Evolutionary conservation across 2,329 filamentous ascomycete species (phyloP).

Genomic region (Apiospora phragmitis): DNA sequence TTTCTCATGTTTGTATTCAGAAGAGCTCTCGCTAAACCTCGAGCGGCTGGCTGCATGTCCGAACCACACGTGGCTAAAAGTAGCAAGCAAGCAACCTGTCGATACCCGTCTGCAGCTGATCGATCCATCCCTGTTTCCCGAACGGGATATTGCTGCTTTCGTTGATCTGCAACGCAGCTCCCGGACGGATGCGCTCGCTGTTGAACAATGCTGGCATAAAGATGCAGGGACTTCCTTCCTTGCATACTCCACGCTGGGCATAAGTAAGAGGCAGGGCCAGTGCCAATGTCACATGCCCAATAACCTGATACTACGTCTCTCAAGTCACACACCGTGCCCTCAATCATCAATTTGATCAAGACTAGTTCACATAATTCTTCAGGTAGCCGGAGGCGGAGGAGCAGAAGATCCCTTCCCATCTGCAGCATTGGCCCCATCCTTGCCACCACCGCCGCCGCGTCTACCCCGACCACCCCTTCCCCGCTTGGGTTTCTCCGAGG

Average conservation of each 20-base stretch:
- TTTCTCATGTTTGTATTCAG: too few species aligned
- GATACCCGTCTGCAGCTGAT: neutral
- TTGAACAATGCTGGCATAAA: neutral
- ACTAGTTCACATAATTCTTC: neutral
- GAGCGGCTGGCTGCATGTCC: neutral
- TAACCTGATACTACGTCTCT: neutral
- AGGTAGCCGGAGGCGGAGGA: neutral
- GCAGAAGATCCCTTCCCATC: neutral
- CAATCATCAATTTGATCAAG: neutral
- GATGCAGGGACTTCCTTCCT: neutral
- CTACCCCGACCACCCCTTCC: conserved; percentile 32
- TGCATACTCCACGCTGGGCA: neutral
- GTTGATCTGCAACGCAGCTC: neutral
- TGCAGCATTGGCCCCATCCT: neutral
- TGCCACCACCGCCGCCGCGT: conserved; percentile 22
- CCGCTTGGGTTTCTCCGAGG: conserved; percentile 30
- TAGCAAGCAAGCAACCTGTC: neutral
- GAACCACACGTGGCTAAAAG: neutral
- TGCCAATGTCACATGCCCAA: neutral
- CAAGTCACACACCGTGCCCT: neutral
- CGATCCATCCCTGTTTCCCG: neutral
- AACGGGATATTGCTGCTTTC: neutral
- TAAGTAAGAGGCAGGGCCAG: neutral
- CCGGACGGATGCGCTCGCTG: neutral
- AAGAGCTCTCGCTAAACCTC: neutral